Conservation (phyloP, 371 early-diverging fungal genomes). For the Synchytrium microbalum region DNA sequence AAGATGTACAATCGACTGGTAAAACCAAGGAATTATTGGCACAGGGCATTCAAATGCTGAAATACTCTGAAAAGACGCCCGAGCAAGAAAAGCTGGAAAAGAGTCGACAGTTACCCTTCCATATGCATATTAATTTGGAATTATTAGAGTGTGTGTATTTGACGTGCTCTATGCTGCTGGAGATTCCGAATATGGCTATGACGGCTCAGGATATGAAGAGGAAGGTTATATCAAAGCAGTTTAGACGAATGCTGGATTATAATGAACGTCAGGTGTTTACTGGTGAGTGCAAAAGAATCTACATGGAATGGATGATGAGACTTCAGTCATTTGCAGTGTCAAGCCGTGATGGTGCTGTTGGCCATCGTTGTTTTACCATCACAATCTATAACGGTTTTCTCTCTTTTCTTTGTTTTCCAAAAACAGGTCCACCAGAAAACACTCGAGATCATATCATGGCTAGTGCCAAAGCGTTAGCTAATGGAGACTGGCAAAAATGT, state of each 20-base stretch:
- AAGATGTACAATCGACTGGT: constrained; percentile 82
- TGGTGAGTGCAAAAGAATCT: constrained; percentile 36
- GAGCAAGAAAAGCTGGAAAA: constrained; percentile 88
- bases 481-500: constrained; percentile 89
- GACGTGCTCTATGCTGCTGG: constrained; percentile 90
- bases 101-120: constrained; percentile 93
- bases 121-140: constrained; percentile 98
- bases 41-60: constrained; percentile 78
- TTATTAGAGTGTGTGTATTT: constrained; percentile 93
- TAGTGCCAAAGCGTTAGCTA: constrained; percentile 83
- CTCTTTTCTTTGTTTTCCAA: constrained; percentile 9
- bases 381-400: constrained; percentile 2
- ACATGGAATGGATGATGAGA: neutral
- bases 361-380: neutral
- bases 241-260: constrained; percentile 89
- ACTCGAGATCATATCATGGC: constrained; percentile 97
- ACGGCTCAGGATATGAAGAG: constrained; percentile 72
- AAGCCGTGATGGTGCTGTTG: neutral
- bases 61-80: constrained; percentile 59
- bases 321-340: neutral
- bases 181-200: constrained; percentile 91
- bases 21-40: constrained; percentile 90
- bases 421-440: constrained; percentile 80
- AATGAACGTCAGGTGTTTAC: constrained; percentile 90
- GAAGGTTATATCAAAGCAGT: constrained; percentile 80